Percentiles rank a stretch among this genome's conserved stretches.
Conservation (phyloP, 352 stramenopile genomes). For the Paralagenidium karlingii region DNA sequence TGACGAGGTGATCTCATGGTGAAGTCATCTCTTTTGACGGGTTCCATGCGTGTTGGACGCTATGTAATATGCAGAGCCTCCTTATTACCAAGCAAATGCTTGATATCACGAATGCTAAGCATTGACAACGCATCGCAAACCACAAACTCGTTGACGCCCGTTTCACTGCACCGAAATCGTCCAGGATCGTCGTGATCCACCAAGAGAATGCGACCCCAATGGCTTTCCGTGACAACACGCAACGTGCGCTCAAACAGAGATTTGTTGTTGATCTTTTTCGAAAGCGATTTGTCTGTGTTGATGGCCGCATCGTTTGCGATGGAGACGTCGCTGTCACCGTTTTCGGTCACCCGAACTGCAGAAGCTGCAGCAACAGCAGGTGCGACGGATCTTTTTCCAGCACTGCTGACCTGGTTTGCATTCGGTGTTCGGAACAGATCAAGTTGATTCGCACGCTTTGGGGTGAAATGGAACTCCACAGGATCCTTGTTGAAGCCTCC, state of each 20-base stretch:
- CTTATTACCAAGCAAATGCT: constrained; percentile 26
- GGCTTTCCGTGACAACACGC: constrained; percentile 16
- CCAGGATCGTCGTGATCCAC: constrained; percentile 19
- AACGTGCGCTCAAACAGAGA: constrained; percentile 34
- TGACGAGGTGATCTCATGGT: too few species aligned
- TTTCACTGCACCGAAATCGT: constrained; percentile 13
- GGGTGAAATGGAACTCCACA: constrained; percentile 15
- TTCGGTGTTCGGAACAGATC: constrained; percentile 9
- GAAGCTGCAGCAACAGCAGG: not conserved
- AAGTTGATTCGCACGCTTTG: constrained; percentile 16
- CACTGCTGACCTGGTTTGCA: not conserved
- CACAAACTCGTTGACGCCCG: constrained; percentile 15
- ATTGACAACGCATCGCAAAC: constrained; percentile 28
- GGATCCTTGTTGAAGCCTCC: constrained; percentile 18
- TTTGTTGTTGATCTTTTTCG: too few species aligned
- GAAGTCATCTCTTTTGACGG: too few species aligned
- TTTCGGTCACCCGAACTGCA: not conserved
- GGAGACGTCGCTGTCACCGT: not conserved
- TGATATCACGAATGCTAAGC: constrained; percentile 36
- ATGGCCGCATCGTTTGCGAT: not conserved
- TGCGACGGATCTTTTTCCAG: not conserved
- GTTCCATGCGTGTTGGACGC: constrained; percentile 95
- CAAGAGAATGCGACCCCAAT: constrained; percentile 19
- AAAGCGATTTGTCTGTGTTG: too few species aligned
- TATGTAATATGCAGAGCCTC: constrained; percentile 22